Evolutionary conservation across 192 early-diverging fungal genomes (phyloP).

Genomic region (Coemansia sp.): DNA sequence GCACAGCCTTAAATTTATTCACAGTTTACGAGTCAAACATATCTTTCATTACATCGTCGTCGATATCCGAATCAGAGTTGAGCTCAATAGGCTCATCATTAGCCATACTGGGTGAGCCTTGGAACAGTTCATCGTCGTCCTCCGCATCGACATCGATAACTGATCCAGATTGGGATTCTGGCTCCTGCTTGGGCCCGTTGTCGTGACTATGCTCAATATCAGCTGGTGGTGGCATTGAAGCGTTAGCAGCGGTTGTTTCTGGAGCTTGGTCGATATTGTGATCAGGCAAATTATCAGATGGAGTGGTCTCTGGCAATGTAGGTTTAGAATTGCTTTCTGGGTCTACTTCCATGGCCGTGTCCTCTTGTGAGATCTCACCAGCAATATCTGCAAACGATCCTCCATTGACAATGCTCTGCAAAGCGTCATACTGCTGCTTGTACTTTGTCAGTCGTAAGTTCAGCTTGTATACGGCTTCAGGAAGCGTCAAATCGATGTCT

Average conservation of each 20-base stretch:
- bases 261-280: background rate
- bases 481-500: constrained; percentile 40
- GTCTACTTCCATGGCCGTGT: background rate
- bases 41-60: constrained; percentile 42
- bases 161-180: background rate
- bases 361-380: background rate
- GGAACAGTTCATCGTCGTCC: constrained; percentile 11
- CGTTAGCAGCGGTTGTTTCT: background rate
- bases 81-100: constrained; percentile 27
- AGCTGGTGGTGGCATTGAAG: no score
- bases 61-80: constrained; percentile 37
- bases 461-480: constrained; percentile 31
- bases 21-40: constrained; percentile 34
- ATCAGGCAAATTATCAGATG: background rate
- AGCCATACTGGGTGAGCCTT: background rate
- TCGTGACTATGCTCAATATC: no score
- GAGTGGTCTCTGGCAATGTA: background rate
- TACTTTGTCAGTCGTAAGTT: constrained; percentile 19
- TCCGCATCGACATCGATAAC: constrained; percentile 33
- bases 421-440: constrained; percentile 32
- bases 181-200: no score
- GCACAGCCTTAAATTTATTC: no score
- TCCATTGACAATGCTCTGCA: constrained; percentile 32
- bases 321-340: background rate
- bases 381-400: constrained; percentile 15